phyloP scores from a whole-genome alignment of 2,329 filamentous ascomycete species.

The Blumeria hordei region DNA sequence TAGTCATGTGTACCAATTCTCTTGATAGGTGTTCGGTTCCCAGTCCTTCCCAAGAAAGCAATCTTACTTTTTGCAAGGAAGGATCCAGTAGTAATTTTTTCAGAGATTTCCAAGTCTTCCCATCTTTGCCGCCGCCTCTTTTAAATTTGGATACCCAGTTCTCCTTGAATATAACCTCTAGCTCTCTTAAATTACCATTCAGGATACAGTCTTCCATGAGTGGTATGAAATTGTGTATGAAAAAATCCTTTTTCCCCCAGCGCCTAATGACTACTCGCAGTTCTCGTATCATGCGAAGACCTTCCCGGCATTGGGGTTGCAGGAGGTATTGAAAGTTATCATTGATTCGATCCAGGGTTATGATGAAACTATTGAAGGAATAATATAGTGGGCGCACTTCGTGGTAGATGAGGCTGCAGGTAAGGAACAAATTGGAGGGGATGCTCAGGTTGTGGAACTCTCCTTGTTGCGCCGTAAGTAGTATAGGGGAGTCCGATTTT shows the following conservation, averaged over 20 bases:
- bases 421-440: slow-evolving; percentile 10
- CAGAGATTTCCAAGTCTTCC: slow-evolving; percentile 5
- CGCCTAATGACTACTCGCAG: slow-evolving; percentile 5
- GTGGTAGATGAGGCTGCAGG: slow-evolving; percentile 9
- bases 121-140: background rate
- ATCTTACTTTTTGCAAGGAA: slow-evolving; percentile 5
- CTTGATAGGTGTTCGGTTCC: no score
- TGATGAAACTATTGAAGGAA: slow-evolving; percentile 8
- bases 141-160: slow-evolving; percentile 2
- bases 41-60: no score
- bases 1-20: no score
- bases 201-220: slow-evolving; percentile 10
- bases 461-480: background rate
- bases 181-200: slow-evolving; percentile 9
- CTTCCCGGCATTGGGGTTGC: slow-evolving; percentile 2
- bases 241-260: slow-evolving; percentile 11
- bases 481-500: background rate
- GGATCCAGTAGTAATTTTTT: slow-evolving; percentile 8
- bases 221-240: slow-evolving; percentile 5
- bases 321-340: slow-evolving; percentile 6
- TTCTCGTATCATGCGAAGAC: slow-evolving; percentile 6
- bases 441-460: no score
- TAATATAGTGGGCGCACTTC: slow-evolving; percentile 12
- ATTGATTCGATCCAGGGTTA: slow-evolving; percentile 6
- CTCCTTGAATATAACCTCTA: slow-evolving; percentile 9